phyloP scores from a whole-genome alignment of 768 basidiomycete genomes.

The Cyclocybe aegerita region DNA sequence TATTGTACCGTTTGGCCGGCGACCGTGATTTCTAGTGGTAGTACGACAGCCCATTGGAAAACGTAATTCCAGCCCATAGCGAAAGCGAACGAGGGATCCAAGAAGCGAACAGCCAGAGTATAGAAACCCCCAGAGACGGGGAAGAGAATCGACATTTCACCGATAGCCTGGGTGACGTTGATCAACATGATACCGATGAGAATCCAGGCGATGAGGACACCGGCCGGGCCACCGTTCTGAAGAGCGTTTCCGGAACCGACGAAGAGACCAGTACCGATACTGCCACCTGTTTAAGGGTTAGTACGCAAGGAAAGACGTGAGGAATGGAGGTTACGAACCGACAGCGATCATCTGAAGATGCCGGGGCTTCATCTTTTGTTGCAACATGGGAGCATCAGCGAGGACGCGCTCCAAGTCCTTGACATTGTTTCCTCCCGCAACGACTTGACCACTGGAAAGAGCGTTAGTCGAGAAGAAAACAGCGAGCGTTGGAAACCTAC shows the following conservation, averaged over 20 bases:
- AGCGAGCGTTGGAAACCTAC: constrained; percentile 23
- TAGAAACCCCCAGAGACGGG: constrained; percentile 52
- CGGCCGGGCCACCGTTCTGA: constrained; percentile 40
- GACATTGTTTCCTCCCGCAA: constrained; percentile 33
- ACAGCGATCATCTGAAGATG: constrained; percentile 50
- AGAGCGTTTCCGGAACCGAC: constrained; percentile 45
- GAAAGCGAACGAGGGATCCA: constrained; percentile 47
- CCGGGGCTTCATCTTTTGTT: constrained; percentile 48
- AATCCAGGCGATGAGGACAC: constrained; percentile 43
- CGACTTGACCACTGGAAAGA: constrained; percentile 33
- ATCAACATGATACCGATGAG: constrained; percentile 48
- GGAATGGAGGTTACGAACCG: constrained; percentile 27
- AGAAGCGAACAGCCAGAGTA: constrained; percentile 43
- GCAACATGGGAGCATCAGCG: constrained; percentile 43
- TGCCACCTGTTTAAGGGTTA: constrained; percentile 31
- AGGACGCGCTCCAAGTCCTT: constrained; percentile 33
- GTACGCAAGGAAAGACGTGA: not conserved
- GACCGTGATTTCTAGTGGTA: constrained; percentile 46
- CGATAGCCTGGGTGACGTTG: constrained; percentile 49
- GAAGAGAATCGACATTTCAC: constrained; percentile 49
- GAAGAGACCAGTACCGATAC: constrained; percentile 49
- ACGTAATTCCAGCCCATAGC: constrained; percentile 53
- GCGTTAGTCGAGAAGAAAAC: not conserved
- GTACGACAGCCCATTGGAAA: constrained; percentile 44
- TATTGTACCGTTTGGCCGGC: constrained; percentile 44